phyloP scores from a whole-genome alignment of 2,329 filamentous ascomycete species.

The Colletotrichum sp. region DNA sequence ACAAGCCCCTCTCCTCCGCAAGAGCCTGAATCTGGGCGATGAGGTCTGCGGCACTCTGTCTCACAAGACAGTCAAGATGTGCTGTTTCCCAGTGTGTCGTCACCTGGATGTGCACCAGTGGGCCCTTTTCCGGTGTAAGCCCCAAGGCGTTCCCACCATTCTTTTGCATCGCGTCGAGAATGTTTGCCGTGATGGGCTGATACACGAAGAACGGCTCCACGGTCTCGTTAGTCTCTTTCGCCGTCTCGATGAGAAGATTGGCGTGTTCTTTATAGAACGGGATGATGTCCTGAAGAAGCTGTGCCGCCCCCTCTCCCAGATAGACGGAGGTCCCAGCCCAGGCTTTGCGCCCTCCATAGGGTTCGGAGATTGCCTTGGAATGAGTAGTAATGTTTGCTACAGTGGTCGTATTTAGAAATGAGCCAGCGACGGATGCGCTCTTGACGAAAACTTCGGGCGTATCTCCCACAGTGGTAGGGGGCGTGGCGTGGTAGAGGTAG shows the following conservation, averaged over 20 bases:
- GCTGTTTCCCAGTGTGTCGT: constrained; percentile 26
- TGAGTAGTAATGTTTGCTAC: constrained; percentile 29
- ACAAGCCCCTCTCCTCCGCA: constrained; percentile 30
- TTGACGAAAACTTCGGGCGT: constrained; percentile 27
- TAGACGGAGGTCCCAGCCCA: neutral
- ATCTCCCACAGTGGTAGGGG: neutral
- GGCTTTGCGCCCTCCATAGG: constrained; percentile 27
- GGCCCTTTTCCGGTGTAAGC: constrained; percentile 36
- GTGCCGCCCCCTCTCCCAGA: neutral
- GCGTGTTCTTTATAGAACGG: constrained; percentile 27
- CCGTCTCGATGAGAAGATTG: constrained; percentile 9
- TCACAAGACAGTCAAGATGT: constrained; percentile 33
- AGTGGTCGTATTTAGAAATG: constrained; percentile 24
- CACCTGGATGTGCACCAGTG: constrained; percentile 36
- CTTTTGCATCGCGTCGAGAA: constrained; percentile 33
- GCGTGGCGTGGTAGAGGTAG: constrained; percentile 22
- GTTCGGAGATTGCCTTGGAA: constrained; percentile 25
- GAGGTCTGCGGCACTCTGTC: constrained; percentile 22
- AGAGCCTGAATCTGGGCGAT: constrained; percentile 28
- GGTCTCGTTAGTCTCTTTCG: neutral
- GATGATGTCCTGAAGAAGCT: constrained; percentile 30
- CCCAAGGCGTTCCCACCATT: constrained; percentile 48
- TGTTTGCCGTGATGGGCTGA: constrained; percentile 43
- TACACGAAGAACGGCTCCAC: constrained; percentile 31
- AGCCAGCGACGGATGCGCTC: constrained; percentile 24